Evolutionary conservation across 2,329 filamentous ascomycete species (phyloP).

Genomic region (Daldinia sp.): DNA sequence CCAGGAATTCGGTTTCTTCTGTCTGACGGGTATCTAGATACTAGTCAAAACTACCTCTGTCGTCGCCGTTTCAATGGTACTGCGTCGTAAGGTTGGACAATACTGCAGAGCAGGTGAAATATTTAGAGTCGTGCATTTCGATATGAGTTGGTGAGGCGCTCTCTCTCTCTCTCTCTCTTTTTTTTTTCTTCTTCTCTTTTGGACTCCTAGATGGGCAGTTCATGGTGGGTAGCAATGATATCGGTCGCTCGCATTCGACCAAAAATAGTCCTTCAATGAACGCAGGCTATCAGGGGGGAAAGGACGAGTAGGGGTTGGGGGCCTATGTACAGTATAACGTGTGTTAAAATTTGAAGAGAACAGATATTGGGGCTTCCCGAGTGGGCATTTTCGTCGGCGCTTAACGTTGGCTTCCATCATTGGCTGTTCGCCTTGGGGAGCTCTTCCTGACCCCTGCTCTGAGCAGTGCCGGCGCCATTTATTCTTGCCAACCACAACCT

Average conservation of each 20-base stretch:
- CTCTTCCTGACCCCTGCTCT: constrained; percentile 27
- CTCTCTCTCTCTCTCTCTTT: too few species aligned
- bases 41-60: neutral
- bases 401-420: constrained; percentile 24
- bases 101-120: too few species aligned
- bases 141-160: too few species aligned
- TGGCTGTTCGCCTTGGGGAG: constrained; percentile 20
- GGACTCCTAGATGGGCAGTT: too few species aligned
- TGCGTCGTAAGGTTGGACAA: too few species aligned
- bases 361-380: constrained; percentile 13
- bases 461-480: constrained; percentile 21
- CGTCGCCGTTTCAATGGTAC: too few species aligned
- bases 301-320: constrained; percentile 5
- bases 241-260: constrained; percentile 4
- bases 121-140: too few species aligned
- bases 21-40: too few species aligned
- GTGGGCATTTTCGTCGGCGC: constrained; percentile 31
- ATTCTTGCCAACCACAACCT: constrained; percentile 27
- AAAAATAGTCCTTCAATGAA: constrained; percentile 26
- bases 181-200: too few species aligned
- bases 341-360: neutral
- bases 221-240: neutral
- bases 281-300: neutral
- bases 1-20: neutral
- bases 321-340: too few species aligned